These are phyloP conservation scores for Pisolithus tinctorius DNA, from an alignment of 768 basidiomycete genomes.

Conservation along the genomic window DNA sequence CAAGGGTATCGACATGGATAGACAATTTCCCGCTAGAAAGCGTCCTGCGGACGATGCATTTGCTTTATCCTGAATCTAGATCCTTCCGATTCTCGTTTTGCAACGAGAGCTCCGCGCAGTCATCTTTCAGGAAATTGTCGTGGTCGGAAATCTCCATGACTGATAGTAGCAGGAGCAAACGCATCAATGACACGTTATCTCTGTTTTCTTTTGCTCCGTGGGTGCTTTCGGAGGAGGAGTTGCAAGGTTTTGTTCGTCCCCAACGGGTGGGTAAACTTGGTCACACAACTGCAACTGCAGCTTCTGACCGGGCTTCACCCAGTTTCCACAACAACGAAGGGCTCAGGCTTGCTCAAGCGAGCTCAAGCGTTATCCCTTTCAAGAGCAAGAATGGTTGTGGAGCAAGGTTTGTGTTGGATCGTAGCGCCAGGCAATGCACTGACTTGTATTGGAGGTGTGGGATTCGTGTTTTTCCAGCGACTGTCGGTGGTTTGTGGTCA, in stretches of 20 bases:
- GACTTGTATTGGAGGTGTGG: slow-evolving; percentile 27
- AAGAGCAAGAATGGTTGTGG: slow-evolving; percentile 47
- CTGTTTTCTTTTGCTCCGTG: slow-evolving; percentile 36
- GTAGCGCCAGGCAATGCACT: slow-evolving; percentile 1
- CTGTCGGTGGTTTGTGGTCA: slow-evolving; percentile 36
- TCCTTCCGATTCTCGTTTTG: slow-evolving; percentile 25
- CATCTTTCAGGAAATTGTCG: slow-evolving; percentile 17
- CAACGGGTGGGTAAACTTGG: slow-evolving; percentile 13
- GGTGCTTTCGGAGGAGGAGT: slow-evolving; percentile 28
- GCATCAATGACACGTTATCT: slow-evolving; percentile 14
- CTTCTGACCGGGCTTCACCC: slow-evolving; percentile 6
- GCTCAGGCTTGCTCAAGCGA: slow-evolving; percentile 4
- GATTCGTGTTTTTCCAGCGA: slow-evolving; percentile 31
- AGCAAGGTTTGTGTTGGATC: slow-evolving; percentile 34
- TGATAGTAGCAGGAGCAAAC: slow-evolving; percentile 9
- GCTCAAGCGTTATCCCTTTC: slow-evolving; percentile 7
- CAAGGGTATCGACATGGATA: slow-evolving; percentile 45
- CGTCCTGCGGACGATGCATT: slow-evolving; percentile 34
- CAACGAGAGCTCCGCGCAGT: slow-evolving; percentile 13
- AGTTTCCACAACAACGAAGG: slow-evolving; percentile 13
- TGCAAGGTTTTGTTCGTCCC: slow-evolving; percentile 26
- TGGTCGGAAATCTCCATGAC: slow-evolving; percentile 18
- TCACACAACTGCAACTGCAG: neutral
- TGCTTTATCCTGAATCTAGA: slow-evolving; percentile 22
- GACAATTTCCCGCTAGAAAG: slow-evolving; percentile 47